Evolutionary conservation across 768 basidiomycete genomes (phyloP), one percentile per base, ranked within the genome.

Genomic region (Crepidotus variabilis): DNA sequence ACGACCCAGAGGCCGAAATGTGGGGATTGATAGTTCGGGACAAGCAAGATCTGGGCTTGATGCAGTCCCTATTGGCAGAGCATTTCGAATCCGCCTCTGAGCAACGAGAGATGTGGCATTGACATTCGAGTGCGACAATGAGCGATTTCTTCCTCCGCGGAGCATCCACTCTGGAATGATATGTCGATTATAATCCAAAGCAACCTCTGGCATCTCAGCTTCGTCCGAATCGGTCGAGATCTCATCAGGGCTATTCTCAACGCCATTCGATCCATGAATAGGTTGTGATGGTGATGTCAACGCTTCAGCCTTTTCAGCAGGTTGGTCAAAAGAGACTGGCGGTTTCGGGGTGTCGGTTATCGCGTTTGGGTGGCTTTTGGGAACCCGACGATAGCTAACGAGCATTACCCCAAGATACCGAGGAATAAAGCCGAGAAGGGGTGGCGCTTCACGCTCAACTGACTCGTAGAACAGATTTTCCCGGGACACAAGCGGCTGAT

Each of bases 391-490:
- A 67, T 98, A 98, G 52, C 89, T 96, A 64, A 99, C 96, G 43
- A 98, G 82, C 94, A 99, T 97, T 54, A 99, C 97, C 21, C 97
- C 97, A 14, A 99, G 79, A 71, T 99, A 99, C 46, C 95, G 88
- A n/a, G 97, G 97, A 57, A 98, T 97, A 66, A 93, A 99, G 13
- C 83, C 88, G 3, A 98, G 80, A 8, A 99, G 79, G 3, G 92
- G 94, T 0, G 97, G 96, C 0, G 92, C 92, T 65, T 94, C 92
- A 23, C 87, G 83, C 69, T 99, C 97, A 32, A 98, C 94, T 1
- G 94, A 85, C 69, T 99, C 97, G 68, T 99, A 99, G 67, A 99
- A 98, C 48, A 97, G 78, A 67, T 99, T 99, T 73, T 99, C 97
- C 55, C 95, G 85, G 2, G 92, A 94, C 28, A 97, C 94, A 7